Evolutionary conservation across 306 rosid species (phyloP).

Genomic region (Cucurbita pepo): DNA sequence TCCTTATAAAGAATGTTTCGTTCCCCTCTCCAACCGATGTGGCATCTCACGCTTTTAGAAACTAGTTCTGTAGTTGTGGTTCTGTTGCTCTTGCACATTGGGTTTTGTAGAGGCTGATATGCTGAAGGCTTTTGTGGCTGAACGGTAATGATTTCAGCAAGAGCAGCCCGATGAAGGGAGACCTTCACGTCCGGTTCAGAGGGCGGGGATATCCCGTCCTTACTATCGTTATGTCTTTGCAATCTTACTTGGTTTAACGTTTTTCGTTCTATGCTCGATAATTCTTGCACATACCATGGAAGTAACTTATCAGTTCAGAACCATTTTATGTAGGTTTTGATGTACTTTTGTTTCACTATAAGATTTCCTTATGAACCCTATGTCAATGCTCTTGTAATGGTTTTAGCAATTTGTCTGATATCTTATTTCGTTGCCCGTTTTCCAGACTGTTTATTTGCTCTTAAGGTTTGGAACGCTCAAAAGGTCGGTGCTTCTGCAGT

Average conservation of each 20-base stretch:
- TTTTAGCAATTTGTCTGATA: background rate
- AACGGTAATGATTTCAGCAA: too few species aligned
- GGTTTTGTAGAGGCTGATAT: background rate
- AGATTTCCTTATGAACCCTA: background rate
- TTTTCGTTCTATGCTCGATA: background rate
- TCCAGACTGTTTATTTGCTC: conserved; percentile 89
- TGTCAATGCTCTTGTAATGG: background rate
- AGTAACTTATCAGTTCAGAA: background rate
- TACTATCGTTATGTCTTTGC: background rate
- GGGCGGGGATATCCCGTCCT: background rate
- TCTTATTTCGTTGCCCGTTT: conserved; percentile 4
- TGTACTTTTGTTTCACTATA: background rate
- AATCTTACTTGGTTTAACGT: too few species aligned
- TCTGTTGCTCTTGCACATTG: background rate
- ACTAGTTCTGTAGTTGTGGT: background rate
- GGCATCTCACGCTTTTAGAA: background rate
- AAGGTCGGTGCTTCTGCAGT: conserved; percentile 97
- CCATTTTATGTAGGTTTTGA: background rate
- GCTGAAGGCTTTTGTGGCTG: background rate
- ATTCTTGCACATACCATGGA: background rate
- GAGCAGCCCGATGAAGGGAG: too few species aligned
- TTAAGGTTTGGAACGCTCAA: conserved; percentile 98
- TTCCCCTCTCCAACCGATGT: too few species aligned
- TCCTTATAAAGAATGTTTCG: too few species aligned
- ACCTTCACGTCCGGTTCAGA: background rate